Evolutionary conservation across 192 early-diverging fungal genomes (phyloP).

Genomic region (Backusella tuberculispora): DNA sequence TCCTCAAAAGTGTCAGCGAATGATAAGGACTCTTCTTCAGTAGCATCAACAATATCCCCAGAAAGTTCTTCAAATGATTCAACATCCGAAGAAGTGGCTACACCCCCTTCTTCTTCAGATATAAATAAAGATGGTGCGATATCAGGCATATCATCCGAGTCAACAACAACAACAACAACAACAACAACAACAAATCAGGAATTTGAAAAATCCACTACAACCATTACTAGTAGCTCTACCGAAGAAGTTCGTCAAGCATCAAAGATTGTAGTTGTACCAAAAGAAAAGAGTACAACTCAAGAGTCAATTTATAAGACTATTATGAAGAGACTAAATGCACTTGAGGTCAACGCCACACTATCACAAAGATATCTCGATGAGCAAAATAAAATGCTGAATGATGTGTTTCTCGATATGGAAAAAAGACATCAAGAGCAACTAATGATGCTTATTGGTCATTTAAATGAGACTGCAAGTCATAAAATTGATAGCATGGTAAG

Average conservation of each 20-base stretch:
- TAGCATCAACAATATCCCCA: too few species aligned
- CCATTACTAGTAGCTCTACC: background rate
- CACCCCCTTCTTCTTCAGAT: background rate
- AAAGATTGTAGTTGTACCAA: background rate
- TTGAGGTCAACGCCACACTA: slow-evolving; percentile 83
- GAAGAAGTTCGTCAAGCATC: background rate
- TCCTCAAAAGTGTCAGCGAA: background rate
- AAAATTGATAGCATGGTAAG: slow-evolving; percentile 68
- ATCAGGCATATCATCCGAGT: background rate
- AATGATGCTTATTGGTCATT: slow-evolving; percentile 63
- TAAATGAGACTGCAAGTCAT: slow-evolving; percentile 65
- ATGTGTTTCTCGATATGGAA: slow-evolving; percentile 62
- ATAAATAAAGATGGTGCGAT: background rate
- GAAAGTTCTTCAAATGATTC: background rate
- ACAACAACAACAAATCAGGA: background rate
- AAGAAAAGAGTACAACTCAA: slow-evolving; percentile 48
- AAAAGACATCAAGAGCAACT: slow-evolving; percentile 65
- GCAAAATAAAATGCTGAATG: slow-evolving; percentile 72
- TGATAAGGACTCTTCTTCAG: background rate
- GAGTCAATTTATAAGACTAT: slow-evolving; percentile 92
- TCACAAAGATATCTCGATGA: slow-evolving; percentile 78
- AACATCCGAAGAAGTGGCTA: background rate
- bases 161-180: background rate
- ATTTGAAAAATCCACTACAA: background rate
- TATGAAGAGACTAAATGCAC: slow-evolving; percentile 74